Base-by-base conservation (phyloP, 2,329 filamentous ascomycete species). In the Exophiala calicioides region DNA sequence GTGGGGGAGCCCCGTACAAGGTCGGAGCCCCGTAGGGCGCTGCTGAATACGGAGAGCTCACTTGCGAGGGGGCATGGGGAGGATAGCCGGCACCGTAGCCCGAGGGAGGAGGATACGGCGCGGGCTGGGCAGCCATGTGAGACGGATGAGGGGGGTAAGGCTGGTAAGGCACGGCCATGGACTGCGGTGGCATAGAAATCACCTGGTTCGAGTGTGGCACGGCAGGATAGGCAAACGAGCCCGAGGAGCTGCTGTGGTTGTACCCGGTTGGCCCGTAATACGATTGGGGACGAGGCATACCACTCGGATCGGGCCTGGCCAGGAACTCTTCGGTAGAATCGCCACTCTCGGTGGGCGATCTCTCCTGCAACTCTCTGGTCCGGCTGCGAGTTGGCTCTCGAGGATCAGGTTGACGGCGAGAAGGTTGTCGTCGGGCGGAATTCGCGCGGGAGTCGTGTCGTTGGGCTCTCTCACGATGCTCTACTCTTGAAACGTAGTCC, bases 291-390 rank as follows among this genome's bases (percentile, higher is more conserved):
- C 58, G 53, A 42, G 53, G 50, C 57, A 59, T 59, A 21, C 45
- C 47, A 30, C 43, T 38, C 23, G 49, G 39, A 30, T 52, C 55
- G 20, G 37, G 45, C 35, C 48, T 43, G 20, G 44, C 40, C 53
- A 70, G 67, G 62, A 77, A 84, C n/a, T 86, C 81, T 18, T 87
- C 81, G 15, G 74, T 74, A 26, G 78, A 78, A 64, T 86, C 84
- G 71, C 79, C 74, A 64, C 77, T 86, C 71, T 80, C 79, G 44
- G 80, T 72, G 55, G 49, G 52, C 19, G 52, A 50, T 26, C 41
- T 47, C 15, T 57, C 49, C 43, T 49, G 52, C 38, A 45, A 24
- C n/a, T 45, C 30, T 30, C 53, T 26, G 4, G 51, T 44, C 24
- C 53, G 48, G 29, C 47, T 52, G 29, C 42, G 46, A 24, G 50